Conservation (phyloP, 2,329 filamentous ascomycete genomes). For the Fonsecaea nubica region DNA sequence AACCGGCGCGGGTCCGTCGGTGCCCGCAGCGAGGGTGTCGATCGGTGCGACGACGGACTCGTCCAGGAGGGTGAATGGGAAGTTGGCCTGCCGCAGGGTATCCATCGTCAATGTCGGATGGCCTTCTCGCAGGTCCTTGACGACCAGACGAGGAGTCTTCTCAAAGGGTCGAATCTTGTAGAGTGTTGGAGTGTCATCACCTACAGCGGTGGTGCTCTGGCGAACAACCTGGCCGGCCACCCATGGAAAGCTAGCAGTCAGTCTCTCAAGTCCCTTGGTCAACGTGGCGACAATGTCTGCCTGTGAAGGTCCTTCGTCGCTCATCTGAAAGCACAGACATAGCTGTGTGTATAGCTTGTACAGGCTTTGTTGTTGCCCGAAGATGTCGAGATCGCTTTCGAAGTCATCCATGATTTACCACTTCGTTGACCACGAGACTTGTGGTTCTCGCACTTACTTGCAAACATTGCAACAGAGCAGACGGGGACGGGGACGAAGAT, state of each 20-base stretch:
- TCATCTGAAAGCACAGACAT: constrained; percentile 49
- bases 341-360: constrained; percentile 44
- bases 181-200: constrained; percentile 38
- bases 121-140: constrained; percentile 54
- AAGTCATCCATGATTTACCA: constrained; percentile 15
- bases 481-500: background rate
- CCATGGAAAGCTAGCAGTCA: constrained; percentile 56
- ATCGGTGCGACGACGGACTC: constrained; percentile 53
- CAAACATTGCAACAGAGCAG: background rate
- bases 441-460: background rate
- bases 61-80: constrained; percentile 58
- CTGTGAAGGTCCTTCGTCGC: constrained; percentile 36
- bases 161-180: constrained; percentile 50
- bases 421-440: background rate
- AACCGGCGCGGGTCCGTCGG: constrained; percentile 47
- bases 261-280: constrained; percentile 47
- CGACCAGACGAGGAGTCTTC: constrained; percentile 45
- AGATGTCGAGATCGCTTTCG: constrained; percentile 6
- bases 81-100: constrained; percentile 47
- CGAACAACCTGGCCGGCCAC: constrained; percentile 54
- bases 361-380: constrained; percentile 19
- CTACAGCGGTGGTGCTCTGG: constrained; percentile 38
- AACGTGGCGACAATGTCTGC: constrained; percentile 44
- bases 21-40: constrained; percentile 45
- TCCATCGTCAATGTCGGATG: constrained; percentile 49